Conservation (phyloP, 441 rosid genomes). For the Manihot esculenta region DNA sequence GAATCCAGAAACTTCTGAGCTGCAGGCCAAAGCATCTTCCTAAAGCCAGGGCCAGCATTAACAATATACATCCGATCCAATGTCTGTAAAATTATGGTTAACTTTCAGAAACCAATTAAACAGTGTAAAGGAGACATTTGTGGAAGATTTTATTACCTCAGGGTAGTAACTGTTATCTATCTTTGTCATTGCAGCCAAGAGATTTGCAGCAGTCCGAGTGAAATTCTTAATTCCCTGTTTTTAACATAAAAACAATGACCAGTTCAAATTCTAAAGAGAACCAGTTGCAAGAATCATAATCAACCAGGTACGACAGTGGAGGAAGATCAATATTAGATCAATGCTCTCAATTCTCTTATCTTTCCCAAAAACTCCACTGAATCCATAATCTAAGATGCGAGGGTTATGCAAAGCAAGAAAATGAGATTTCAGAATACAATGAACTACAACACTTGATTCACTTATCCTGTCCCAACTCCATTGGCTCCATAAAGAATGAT, state of each 20-base stretch:
- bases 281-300: conserved; percentile 12
- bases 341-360: not conserved
- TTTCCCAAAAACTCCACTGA: not conserved
- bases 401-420: not conserved
- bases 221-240: conserved; percentile 91
- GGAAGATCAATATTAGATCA: conserved; percentile 9
- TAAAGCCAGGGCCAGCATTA: conserved; percentile 96
- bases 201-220: conserved; percentile 78
- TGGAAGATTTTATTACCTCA: conserved; percentile 57
- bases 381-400: not conserved
- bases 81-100: conserved; percentile 53
- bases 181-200: conserved; percentile 72
- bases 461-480: conserved; percentile 2
- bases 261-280: conserved; percentile 28
- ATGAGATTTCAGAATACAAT: not conserved
- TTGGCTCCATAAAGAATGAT: not conserved
- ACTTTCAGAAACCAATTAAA: conserved; percentile 23
- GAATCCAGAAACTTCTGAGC: conserved; percentile 93
- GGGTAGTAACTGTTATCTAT: conserved; percentile 92
- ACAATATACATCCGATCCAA: conserved; percentile 84
- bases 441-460: not conserved
- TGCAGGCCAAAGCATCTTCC: conserved; percentile 97
- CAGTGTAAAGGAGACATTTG: conserved; percentile 12
- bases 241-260: conserved; percentile 21
- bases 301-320: no score